These are phyloP conservation scores for Hymenoscyphus fraxineus DNA, from an alignment of 2,329 filamentous ascomycete species.

Conservation along the genomic window DNA sequence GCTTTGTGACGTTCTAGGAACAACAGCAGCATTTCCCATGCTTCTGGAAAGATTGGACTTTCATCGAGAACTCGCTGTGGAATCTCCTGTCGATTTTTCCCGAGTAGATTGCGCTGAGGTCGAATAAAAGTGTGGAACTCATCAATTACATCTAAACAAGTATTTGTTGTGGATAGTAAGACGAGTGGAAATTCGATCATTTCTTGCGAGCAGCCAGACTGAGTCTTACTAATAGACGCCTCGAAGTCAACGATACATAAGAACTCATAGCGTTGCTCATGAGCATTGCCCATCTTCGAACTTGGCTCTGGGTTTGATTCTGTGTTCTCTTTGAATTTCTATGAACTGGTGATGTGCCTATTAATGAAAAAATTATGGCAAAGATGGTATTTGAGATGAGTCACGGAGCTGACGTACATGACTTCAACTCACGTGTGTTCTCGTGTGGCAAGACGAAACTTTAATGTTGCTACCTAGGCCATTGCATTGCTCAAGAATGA, in stretches of 20 bases:
- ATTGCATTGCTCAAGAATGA: no score
- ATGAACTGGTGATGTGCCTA: no score
- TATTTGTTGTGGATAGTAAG: not conserved
- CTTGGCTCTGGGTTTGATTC: not conserved
- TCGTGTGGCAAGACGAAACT: no score
- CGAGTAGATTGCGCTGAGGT: not conserved
- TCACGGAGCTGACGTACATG: no score
- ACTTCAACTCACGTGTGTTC: no score
- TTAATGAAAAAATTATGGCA: no score
- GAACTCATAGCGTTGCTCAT: conserved; percentile 7
- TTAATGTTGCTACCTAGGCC: no score
- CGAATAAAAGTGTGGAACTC: not conserved
- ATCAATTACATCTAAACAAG: not conserved
- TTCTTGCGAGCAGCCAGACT: conserved; percentile 13
- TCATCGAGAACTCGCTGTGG: not conserved
- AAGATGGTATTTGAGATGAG: no score
- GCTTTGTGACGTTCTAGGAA: conserved; percentile 10
- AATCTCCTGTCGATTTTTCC: not conserved
- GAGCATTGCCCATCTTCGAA: not conserved
- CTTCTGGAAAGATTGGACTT: not conserved
- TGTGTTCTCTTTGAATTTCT: no score
- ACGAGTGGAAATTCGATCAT: conserved; percentile 18
- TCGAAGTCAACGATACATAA: conserved; percentile 19
- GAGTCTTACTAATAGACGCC: conserved; percentile 14
- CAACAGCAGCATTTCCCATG: not conserved